These are phyloP conservation scores for Lachancea lanzarotensis DNA, from an alignment of 805 yeast species.

Conservation along the genomic window DNA sequence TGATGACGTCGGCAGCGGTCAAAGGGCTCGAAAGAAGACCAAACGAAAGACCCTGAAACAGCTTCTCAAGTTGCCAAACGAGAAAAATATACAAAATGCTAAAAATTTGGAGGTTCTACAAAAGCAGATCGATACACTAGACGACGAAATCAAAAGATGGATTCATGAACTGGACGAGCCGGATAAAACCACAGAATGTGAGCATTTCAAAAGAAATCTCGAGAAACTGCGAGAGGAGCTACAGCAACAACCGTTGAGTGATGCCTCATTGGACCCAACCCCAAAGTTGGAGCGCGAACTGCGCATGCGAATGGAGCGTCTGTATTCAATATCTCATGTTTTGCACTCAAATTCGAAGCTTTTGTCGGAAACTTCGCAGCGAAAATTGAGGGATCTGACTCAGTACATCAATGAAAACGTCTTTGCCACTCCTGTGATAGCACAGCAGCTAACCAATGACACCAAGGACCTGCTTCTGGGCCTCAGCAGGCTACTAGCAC, in stretches of 20 bases:
- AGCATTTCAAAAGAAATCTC: not conserved
- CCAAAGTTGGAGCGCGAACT: conserved; percentile 13
- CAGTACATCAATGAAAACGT: conserved; percentile 9
- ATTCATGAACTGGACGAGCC: conserved; percentile 13
- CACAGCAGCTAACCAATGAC: conserved; percentile 7
- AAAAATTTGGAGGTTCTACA: conserved; percentile 14
- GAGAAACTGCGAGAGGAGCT: not conserved
- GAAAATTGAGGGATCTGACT: conserved; percentile 17
- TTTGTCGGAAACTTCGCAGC: conserved; percentile 13
- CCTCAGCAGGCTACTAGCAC: conserved; percentile 20
- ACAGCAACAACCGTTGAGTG: conserved; percentile 10
- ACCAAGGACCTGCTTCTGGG: conserved; percentile 20
- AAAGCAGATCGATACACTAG: conserved; percentile 20
- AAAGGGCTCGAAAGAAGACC: not conserved
- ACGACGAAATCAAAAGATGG: conserved; percentile 26
- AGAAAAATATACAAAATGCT: conserved; percentile 10
- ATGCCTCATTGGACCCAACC: conserved; percentile 4
- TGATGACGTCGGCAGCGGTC: conserved; percentile 8
- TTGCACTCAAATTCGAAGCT: conserved; percentile 21
- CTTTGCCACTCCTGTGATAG: conserved; percentile 2
- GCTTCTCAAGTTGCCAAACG: conserved; percentile 22
- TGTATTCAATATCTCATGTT: conserved; percentile 22
- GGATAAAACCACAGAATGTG: conserved; percentile 2
- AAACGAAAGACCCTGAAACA: conserved; percentile 2
- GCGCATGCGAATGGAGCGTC: conserved; percentile 14